These are phyloP conservation scores for Mucor saturninus DNA, from an alignment of 371 early-diverging fungal genomes.

Conservation along the genomic window DNA sequence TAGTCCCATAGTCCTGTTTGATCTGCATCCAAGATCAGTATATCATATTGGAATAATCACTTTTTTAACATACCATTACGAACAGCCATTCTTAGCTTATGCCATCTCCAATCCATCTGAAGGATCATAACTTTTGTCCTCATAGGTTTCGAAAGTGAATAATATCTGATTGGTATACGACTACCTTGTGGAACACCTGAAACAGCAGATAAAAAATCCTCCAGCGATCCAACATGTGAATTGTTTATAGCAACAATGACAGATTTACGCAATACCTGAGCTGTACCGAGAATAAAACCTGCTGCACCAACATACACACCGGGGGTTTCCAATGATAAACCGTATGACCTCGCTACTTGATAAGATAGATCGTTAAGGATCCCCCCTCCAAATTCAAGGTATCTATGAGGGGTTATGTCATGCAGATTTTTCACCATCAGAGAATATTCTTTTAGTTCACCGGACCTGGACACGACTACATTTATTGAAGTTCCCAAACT, in stretches of 20 bases:
- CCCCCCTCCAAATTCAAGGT: constrained; percentile 87
- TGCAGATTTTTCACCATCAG: constrained; percentile 82
- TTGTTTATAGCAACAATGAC: constrained; percentile 72
- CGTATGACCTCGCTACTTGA: constrained; percentile 82
- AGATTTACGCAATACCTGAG: constrained; percentile 61
- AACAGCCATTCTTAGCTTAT: constrained; percentile 72
- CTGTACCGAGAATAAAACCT: constrained; percentile 71
- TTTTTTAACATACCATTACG: constrained; percentile 67
- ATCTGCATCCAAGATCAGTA: constrained; percentile 34
- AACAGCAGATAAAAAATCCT: constrained; percentile 75
- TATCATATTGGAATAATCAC: not conserved
- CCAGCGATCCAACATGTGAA: constrained; percentile 73
- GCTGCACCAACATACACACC: constrained; percentile 84
- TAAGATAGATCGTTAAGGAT: constrained; percentile 84
- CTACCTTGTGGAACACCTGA: constrained; percentile 71
- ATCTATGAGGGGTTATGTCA: constrained; percentile 69
- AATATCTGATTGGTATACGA: constrained; percentile 83
- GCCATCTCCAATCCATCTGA: constrained; percentile 86
- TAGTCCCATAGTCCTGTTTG: constrained; percentile 85
- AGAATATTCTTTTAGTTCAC: constrained; percentile 50
- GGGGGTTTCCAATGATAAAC: constrained; percentile 68
- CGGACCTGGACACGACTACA: constrained; percentile 75
- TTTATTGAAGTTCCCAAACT: constrained; percentile 50
- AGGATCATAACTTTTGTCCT: constrained; percentile 76
- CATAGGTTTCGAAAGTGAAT: constrained; percentile 65